Percentiles rank a stretch among this genome's conserved stretches.
phyloP scores from a whole-genome alignment of 2,329 filamentous ascomycete species.

The Xylariaceae sp. region DNA sequence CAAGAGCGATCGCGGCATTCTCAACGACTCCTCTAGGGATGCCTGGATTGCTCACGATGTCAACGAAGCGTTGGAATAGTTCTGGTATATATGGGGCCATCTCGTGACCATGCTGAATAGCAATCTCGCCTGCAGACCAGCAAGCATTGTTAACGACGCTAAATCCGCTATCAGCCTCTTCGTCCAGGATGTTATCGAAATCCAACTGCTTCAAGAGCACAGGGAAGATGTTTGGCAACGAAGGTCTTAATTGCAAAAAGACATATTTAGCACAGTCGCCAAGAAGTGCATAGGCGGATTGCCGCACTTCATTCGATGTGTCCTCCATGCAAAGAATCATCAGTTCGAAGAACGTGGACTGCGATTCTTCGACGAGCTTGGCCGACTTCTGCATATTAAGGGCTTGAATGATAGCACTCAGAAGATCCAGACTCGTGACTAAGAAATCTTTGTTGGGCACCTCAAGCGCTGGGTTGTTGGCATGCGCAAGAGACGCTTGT shows the following conservation, averaged over 20 bases:
- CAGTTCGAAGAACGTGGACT: slow-evolving; percentile 84
- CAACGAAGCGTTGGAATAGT: slow-evolving; percentile 69
- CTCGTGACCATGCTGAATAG: slow-evolving; percentile 67
- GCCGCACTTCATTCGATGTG: slow-evolving; percentile 81
- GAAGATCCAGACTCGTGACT: slow-evolving; percentile 86
- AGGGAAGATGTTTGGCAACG: slow-evolving; percentile 67
- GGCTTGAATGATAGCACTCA: slow-evolving; percentile 90
- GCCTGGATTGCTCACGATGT: slow-evolving; percentile 78
- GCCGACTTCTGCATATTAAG: slow-evolving; percentile 67
- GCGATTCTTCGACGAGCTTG: slow-evolving; percentile 68
- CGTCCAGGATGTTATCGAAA: slow-evolving; percentile 66
- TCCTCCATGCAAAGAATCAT: slow-evolving; percentile 91
- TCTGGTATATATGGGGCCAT: slow-evolving; percentile 74
- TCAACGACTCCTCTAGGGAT: slow-evolving; percentile 84
- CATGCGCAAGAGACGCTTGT: slow-evolving; percentile 68
- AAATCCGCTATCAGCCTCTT: slow-evolving; percentile 78
- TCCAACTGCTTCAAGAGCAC: slow-evolving; percentile 85
- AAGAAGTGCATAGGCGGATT: slow-evolving; percentile 90
- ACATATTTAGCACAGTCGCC: slow-evolving; percentile 94
- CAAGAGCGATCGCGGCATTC: slow-evolving; percentile 90
- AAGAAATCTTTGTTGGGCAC: slow-evolving; percentile 94
- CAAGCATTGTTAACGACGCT: slow-evolving; percentile 97
- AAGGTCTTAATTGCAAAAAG: slow-evolving; percentile 71
- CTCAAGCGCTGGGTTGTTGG: slow-evolving; percentile 63
- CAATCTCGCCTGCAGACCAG: slow-evolving; percentile 92